Conservation (phyloP, 2,329 filamentous ascomycete species). For the Pseudocercospora cruenta region DNA sequence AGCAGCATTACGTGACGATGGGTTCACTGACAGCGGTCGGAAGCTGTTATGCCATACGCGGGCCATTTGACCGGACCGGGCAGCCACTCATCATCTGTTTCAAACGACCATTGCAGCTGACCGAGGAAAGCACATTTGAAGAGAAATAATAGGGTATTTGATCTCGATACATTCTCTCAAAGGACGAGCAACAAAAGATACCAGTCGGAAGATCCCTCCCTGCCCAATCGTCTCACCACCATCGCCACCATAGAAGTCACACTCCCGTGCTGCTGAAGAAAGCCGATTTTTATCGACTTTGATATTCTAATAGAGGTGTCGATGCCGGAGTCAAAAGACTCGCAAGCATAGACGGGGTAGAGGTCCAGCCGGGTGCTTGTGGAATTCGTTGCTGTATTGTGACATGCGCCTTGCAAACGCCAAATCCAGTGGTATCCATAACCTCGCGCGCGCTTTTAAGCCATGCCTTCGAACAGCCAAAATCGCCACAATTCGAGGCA, state of each 20-base stretch:
- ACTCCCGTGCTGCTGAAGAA: neutral
- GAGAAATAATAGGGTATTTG: slow-evolving; percentile 6
- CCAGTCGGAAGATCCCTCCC: slow-evolving; percentile 1
- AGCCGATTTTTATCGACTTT: neutral
- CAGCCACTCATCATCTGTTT: no score
- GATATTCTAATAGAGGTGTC: neutral
- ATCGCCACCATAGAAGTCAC: neutral
- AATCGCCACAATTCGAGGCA: neutral
- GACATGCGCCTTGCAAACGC: slow-evolving; percentile 9
- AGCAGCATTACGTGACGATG: no score
- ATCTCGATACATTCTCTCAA: slow-evolving; percentile 7
- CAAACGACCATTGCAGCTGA: no score
- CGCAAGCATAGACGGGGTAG: neutral
- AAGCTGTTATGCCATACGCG: no score
- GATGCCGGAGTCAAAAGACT: neutral
- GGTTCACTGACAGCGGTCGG: no score
- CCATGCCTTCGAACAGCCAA: slow-evolving; percentile 1
- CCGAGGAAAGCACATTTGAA: neutral
- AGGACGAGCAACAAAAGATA: slow-evolving; percentile 4
- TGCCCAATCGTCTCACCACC: neutral
- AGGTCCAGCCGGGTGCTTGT: slow-evolving; percentile 5
- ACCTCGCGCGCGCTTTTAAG: slow-evolving; percentile 5
- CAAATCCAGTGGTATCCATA: slow-evolving; percentile 15
- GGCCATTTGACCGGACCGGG: no score
- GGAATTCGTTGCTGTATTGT: slow-evolving; percentile 4